Conservation (phyloP, 2,329 filamentous ascomycete genomes). For the Thyridium curvatum region DNA sequence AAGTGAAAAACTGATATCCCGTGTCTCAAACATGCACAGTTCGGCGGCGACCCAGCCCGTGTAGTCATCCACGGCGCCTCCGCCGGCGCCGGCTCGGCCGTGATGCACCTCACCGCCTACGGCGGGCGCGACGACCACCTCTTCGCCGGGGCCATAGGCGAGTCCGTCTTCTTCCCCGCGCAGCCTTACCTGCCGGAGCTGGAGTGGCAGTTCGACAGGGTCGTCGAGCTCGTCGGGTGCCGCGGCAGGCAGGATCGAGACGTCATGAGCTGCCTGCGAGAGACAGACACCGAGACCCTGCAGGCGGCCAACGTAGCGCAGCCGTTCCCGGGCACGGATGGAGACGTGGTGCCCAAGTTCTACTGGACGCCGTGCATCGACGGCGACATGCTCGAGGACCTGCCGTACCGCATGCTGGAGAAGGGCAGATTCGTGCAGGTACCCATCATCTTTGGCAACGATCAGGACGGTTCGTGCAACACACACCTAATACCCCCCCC, state of each 20-base stretch:
- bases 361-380: slow-evolving; percentile 47
- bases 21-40: slow-evolving; percentile 43
- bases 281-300: slow-evolving; percentile 22
- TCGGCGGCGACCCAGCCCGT: slow-evolving; percentile 12
- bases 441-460: slow-evolving; percentile 37
- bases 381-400: slow-evolving; percentile 35
- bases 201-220: slow-evolving; percentile 9
- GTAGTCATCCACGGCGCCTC: slow-evolving; percentile 8
- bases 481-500: background rate
- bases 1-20: too few species aligned
- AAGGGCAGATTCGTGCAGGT: slow-evolving; percentile 33
- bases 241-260: background rate
- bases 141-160: slow-evolving; percentile 27
- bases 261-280: slow-evolving; percentile 35
- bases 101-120: slow-evolving; percentile 11
- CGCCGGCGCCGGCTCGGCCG: slow-evolving; percentile 8
- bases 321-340: slow-evolving; percentile 29
- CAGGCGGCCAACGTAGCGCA: slow-evolving; percentile 33
- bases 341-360: slow-evolving; percentile 28
- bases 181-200: slow-evolving; percentile 36
- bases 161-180: too few species aligned
- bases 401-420: slow-evolving; percentile 32
- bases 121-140: slow-evolving; percentile 35
- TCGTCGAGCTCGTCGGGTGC: slow-evolving; percentile 25
- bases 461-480: slow-evolving; percentile 34